These are phyloP conservation scores for Cladosporium velox DNA, from an alignment of 2,329 filamentous ascomycete species.

Conservation along the genomic window DNA sequence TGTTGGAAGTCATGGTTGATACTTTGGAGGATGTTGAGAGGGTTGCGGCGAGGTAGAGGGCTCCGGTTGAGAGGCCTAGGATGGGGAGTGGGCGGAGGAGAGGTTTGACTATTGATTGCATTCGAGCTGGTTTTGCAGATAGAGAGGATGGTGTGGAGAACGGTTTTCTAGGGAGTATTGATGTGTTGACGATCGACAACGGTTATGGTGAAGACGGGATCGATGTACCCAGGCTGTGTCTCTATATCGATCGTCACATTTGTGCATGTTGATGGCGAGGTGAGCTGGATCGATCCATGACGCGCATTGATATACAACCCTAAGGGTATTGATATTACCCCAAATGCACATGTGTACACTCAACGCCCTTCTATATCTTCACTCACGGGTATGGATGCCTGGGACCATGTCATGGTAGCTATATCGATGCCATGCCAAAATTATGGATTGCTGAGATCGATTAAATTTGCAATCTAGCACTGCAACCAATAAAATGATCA, in stretches of 20 bases:
- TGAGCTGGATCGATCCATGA: background rate
- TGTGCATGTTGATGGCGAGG: background rate
- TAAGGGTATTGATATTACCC: background rate
- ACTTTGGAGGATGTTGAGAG: constrained; percentile 13
- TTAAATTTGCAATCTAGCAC: background rate
- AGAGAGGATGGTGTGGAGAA: background rate
- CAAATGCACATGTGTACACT: background rate
- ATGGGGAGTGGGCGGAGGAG: constrained; percentile 27
- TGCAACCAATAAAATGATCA: background rate
- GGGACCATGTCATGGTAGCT: background rate
- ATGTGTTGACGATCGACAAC: background rate
- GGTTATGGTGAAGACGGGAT: background rate
- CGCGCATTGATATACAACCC: background rate
- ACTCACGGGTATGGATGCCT: background rate
- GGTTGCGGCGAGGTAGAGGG: constrained; percentile 24
- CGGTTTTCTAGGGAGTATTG: background rate
- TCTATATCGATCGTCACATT: background rate
- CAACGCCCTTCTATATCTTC: background rate
- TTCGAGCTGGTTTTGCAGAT: background rate
- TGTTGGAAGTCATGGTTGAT: background rate
- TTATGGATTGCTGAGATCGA: background rate
- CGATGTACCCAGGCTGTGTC: background rate
- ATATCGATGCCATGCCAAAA: background rate
- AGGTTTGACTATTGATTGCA: constrained; percentile 23
- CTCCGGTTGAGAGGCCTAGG: constrained; percentile 25